phyloP scores from a whole-genome alignment of 805 yeast species.

The Pichia heedii region DNA sequence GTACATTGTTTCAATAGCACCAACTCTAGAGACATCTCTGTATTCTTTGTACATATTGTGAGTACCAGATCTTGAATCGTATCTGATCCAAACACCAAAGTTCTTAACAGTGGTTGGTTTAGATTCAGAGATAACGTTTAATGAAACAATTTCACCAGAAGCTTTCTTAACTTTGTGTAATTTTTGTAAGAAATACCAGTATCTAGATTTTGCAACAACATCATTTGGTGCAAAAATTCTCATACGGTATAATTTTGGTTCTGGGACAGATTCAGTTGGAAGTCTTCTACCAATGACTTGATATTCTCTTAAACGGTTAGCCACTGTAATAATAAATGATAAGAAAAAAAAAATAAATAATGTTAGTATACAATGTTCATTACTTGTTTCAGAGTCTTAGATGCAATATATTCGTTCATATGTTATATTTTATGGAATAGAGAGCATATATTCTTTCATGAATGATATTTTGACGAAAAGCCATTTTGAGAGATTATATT shows the following conservation, averaged over 20 bases:
- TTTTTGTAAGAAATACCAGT: slow-evolving; percentile 99
- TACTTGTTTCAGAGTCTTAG: too few species aligned
- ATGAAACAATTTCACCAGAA: slow-evolving; percentile 96
- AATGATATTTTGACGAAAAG: too few species aligned
- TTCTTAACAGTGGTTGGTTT: slow-evolving; percentile 99
- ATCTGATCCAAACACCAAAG: slow-evolving; percentile 99
- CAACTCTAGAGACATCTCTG: slow-evolving; percentile 99
- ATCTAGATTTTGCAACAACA: slow-evolving; percentile 99
- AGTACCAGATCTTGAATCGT: slow-evolving; percentile 99
- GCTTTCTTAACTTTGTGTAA: slow-evolving; percentile 99
- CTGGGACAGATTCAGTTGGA: slow-evolving; percentile 98
- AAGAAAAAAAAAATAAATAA: background rate
- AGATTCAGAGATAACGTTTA: slow-evolving; percentile 85
- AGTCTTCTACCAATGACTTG: slow-evolving; percentile 99
- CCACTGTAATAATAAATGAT: slow-evolving; percentile 39
- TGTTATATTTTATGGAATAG: too few species aligned
- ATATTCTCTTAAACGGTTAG: slow-evolving; percentile 91
- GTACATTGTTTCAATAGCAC: slow-evolving; percentile 97
- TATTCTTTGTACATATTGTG: slow-evolving; percentile 99
- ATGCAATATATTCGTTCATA: too few species aligned
- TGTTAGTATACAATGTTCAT: slow-evolving; percentile 3
- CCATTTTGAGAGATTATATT: too few species aligned
- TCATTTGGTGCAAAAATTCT: slow-evolving; percentile 98
- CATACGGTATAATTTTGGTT: slow-evolving; percentile 99
- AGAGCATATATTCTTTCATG: too few species aligned